Percentiles rank a stretch among this genome's conserved stretches.
These are phyloP conservation scores for Calocybe gangraenosa DNA, from an alignment of 768 basidiomycete species.

Conservation along the genomic window DNA sequence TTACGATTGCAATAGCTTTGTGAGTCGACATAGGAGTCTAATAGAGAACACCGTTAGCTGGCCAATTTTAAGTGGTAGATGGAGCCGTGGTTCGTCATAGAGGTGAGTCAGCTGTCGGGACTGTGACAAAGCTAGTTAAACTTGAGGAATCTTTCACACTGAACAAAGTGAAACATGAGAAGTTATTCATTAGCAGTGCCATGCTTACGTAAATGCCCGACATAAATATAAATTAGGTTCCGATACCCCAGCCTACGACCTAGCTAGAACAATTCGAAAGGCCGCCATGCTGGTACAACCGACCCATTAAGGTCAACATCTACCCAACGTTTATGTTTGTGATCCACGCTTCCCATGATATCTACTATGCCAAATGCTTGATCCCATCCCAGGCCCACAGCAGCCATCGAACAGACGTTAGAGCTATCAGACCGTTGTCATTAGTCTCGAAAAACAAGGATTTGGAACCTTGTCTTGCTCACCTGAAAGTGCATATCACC, in stretches of 20 bases:
- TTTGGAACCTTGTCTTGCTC: slow-evolving; percentile 13
- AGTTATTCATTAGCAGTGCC: no score
- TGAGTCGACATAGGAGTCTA: slow-evolving; percentile 41
- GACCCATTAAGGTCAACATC: slow-evolving; percentile 60
- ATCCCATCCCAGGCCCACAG: slow-evolving; percentile 62
- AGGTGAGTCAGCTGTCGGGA: no score
- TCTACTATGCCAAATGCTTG: slow-evolving; percentile 54
- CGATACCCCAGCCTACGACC: not conserved
- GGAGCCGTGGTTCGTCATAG: no score
- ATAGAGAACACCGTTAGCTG: no score
- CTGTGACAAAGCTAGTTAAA: no score
- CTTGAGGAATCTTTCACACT: no score
- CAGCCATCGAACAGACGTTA: slow-evolving; percentile 54
- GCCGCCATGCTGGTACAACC: slow-evolving; percentile 54
- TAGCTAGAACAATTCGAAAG: slow-evolving; percentile 54
- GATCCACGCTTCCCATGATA: slow-evolving; percentile 42
- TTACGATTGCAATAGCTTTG: slow-evolving; percentile 34
- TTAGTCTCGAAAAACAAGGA: not conserved
- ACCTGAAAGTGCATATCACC: slow-evolving; percentile 58
- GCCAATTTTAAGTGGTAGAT: no score
- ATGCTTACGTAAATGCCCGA: not conserved
- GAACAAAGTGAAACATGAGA: no score
- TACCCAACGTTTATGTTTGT: slow-evolving; percentile 48
- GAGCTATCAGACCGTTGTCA: slow-evolving; percentile 36
- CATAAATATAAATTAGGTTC: not conserved